These are phyloP conservation scores for Ogataea thermomethanolica DNA, from an alignment of 805 yeast genomes.

Conservation along the genomic window DNA sequence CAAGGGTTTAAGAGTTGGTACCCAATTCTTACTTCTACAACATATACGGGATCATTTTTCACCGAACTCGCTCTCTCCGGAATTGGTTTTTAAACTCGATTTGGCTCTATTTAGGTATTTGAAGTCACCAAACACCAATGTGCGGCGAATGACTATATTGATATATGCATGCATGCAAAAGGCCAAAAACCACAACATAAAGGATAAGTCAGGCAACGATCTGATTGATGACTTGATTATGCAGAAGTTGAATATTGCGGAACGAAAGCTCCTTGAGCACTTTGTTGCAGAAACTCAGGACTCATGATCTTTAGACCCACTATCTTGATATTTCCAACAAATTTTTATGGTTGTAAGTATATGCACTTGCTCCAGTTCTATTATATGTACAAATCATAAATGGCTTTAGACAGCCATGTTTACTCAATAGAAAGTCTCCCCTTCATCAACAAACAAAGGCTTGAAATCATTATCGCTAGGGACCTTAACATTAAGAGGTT, in stretches of 20 bases:
- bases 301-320: too few relatives aligned
- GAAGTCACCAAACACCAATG: conserved; percentile 32
- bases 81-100: conserved; percentile 32
- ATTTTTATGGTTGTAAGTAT: background rate
- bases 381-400: conserved; percentile 16
- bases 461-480: conserved; percentile 55
- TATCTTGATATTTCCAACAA: too few relatives aligned
- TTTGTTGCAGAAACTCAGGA: conserved; percentile 29
- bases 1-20: conserved; percentile 21
- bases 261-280: conserved; percentile 45
- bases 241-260: conserved; percentile 39
- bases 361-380: conserved; percentile 8
- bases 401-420: background rate
- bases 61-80: conserved; percentile 17
- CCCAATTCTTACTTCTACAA: conserved; percentile 18
- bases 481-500: conserved; percentile 60
- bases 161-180: conserved; percentile 35
- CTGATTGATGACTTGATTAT: conserved; percentile 33
- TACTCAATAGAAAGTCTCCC: conserved; percentile 33
- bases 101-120: conserved; percentile 28
- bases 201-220: conserved; percentile 19
- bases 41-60: conserved; percentile 7
- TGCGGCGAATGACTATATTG: conserved; percentile 37
- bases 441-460: conserved; percentile 36
- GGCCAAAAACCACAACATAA: conserved; percentile 11